These are phyloP conservation scores for Claviceps spartinae DNA, from an alignment of 2,329 filamentous ascomycete species.

Conservation along the genomic window DNA sequence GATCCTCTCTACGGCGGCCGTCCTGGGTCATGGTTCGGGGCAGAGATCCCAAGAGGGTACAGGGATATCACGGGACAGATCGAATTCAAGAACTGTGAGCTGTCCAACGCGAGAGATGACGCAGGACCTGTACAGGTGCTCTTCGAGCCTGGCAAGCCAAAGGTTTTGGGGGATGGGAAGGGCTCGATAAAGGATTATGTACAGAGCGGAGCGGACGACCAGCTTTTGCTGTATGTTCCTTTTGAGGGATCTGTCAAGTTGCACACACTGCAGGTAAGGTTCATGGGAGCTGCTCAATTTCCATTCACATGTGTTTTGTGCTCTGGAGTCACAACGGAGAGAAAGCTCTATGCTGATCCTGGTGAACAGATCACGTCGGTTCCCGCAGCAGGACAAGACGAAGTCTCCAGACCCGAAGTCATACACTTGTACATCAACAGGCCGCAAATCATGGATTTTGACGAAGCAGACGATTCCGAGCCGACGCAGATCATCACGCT, in stretches of 20 bases:
- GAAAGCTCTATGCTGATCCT: not conserved
- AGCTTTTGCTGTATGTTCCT: conserved; percentile 83
- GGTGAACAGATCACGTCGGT: conserved; percentile 63
- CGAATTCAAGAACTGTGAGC: conserved; percentile 66
- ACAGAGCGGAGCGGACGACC: conserved; percentile 93
- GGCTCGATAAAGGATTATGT: conserved; percentile 60
- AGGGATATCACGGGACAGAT: conserved; percentile 70
- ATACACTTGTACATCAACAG: conserved; percentile 81
- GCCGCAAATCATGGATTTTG: conserved; percentile 82
- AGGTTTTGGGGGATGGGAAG: conserved; percentile 45
- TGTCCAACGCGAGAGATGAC: conserved; percentile 74
- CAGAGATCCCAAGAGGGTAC: conserved; percentile 66
- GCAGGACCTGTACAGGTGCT: conserved; percentile 60
- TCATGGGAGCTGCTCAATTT: conserved; percentile 10
- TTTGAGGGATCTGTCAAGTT: conserved; percentile 83
- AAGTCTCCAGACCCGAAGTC: conserved; percentile 65
- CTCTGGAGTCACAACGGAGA: not conserved
- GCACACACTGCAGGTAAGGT: conserved; percentile 55
- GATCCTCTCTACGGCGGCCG: conserved; percentile 13
- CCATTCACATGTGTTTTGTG: not conserved
- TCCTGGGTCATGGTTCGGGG: conserved; percentile 55
- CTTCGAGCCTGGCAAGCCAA: conserved; percentile 58
- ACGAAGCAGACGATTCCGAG: conserved; percentile 78
- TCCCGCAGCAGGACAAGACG: conserved; percentile 56
- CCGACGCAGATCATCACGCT: conserved; percentile 72